phyloP scores from a whole-genome alignment of 2,329 filamentous ascomycete genomes.

The Colletotrichum navitas region DNA sequence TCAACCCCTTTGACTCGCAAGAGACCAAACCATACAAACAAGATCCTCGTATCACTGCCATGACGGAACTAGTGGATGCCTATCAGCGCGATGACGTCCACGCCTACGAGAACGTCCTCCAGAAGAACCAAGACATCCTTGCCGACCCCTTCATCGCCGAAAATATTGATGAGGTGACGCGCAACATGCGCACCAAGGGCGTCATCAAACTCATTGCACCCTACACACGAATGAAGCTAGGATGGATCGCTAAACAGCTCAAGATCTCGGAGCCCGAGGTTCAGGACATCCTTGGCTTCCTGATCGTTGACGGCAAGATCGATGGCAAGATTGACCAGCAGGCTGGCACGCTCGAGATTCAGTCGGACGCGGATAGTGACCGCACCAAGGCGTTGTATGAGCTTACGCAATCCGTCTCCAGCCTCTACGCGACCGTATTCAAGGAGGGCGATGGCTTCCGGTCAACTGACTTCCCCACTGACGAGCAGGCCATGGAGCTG shows the following conservation, averaged over 20 bases:
- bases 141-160: conserved; percentile 96
- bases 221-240: conserved; percentile 90
- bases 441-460: conserved; percentile 81
- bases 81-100: conserved; percentile 97
- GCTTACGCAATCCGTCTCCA: conserved; percentile 78
- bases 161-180: conserved; percentile 98
- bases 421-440: conserved; percentile 79
- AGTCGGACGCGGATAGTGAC: conserved; percentile 78
- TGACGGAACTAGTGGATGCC: conserved; percentile 96
- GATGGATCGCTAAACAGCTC: conserved; percentile 89
- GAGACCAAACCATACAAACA: conserved; percentile 99
- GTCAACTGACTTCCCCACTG: conserved; percentile 45
- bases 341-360: conserved; percentile 84
- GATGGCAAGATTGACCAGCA: conserved; percentile 91
- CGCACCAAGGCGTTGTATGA: conserved; percentile 79
- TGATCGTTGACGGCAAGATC: conserved; percentile 92
- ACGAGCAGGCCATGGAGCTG: conserved; percentile 50
- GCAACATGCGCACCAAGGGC: conserved; percentile 97
- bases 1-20: conserved; percentile 98
- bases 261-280: conserved; percentile 89
- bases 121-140: conserved; percentile 88
- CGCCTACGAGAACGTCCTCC: conserved; percentile 87
- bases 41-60: conserved; percentile 93
- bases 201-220: conserved; percentile 93
- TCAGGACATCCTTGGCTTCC: conserved; percentile 93